Evolutionary conservation across 768 basidiomycete species (phyloP).

Genomic region (Clitopilus hobsonii): DNA sequence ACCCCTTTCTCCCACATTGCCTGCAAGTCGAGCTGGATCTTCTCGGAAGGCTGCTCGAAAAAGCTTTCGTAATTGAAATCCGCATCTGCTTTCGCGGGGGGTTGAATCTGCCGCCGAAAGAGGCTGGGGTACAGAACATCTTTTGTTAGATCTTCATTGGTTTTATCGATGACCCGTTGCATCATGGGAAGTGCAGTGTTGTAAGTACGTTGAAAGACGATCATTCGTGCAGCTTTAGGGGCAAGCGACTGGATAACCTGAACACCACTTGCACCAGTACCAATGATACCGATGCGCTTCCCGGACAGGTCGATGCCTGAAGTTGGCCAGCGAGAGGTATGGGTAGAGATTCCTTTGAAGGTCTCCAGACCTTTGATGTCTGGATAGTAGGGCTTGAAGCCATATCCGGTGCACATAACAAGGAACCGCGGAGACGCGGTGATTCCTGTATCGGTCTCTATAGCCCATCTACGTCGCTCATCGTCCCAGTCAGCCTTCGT

Average conservation of each 20-base stretch:
- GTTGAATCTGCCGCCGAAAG: conserved; percentile 8
- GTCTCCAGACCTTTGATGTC: conserved; percentile 7
- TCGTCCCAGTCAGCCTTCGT: conserved; percentile 8
- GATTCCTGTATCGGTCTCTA: conserved; percentile 5
- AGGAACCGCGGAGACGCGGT: conserved; percentile 7
- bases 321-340: conserved; percentile 13
- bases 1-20: conserved; percentile 9
- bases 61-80: conserved; percentile 2
- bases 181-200: conserved; percentile 2
- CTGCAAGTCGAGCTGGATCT: conserved; percentile 10
- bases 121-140: conserved; percentile 5
- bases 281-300: conserved; percentile 15
- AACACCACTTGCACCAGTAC: conserved; percentile 13
- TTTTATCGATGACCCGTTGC: neutral
- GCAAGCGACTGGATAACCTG: conserved; percentile 11
- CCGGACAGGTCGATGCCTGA: conserved; percentile 5
- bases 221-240: conserved; percentile 5
- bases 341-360: conserved; percentile 9
- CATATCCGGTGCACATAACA: conserved; percentile 12
- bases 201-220: conserved; percentile 13
- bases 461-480: conserved; percentile 7
- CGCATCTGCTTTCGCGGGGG: conserved; percentile 1
- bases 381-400: conserved; percentile 8
- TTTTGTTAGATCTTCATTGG: conserved; percentile 3
- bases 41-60: conserved; percentile 8